Conservation (phyloP, 495 filamentous ascomycete species). For the Neurospora africana region DNA sequence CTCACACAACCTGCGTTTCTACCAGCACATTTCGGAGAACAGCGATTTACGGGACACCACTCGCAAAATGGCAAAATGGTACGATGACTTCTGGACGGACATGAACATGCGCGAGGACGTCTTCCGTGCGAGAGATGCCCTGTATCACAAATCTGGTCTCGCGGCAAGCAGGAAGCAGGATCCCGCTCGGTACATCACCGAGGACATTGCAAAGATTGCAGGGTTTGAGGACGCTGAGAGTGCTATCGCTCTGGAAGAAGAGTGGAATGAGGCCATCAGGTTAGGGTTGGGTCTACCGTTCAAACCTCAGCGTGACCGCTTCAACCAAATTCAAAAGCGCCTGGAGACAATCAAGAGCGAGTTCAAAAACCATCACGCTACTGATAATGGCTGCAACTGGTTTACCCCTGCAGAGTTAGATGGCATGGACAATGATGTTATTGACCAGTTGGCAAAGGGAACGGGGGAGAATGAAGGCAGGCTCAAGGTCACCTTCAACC, state of each 20-base stretch:
- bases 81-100: constrained; percentile 51
- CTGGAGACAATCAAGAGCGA: constrained; percentile 45
- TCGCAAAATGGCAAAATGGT: constrained; percentile 48
- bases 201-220: constrained; percentile 16
- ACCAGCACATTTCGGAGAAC: constrained; percentile 67
- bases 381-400: constrained; percentile 52
- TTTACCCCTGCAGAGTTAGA: constrained; percentile 48
- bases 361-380: constrained; percentile 51
- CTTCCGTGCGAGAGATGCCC: constrained; percentile 45
- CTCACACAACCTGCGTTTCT: constrained; percentile 57
- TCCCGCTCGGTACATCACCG: constrained; percentile 24
- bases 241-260: constrained; percentile 44
- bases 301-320: constrained; percentile 45
- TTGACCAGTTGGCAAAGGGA: constrained; percentile 55
- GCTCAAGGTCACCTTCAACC: constrained; percentile 46
- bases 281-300: constrained; percentile 46
- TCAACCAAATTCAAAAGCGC: constrained; percentile 56
- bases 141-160: constrained; percentile 35
- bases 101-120: constrained; percentile 52
- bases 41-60: constrained; percentile 55
- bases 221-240: constrained; percentile 37
- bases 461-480: constrained; percentile 57
- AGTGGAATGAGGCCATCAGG: constrained; percentile 46
- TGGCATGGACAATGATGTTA: constrained; percentile 46
- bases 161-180: constrained; percentile 28